Conservation (phyloP, 176 grass and related monocot species). For the Canna indica region DNA sequence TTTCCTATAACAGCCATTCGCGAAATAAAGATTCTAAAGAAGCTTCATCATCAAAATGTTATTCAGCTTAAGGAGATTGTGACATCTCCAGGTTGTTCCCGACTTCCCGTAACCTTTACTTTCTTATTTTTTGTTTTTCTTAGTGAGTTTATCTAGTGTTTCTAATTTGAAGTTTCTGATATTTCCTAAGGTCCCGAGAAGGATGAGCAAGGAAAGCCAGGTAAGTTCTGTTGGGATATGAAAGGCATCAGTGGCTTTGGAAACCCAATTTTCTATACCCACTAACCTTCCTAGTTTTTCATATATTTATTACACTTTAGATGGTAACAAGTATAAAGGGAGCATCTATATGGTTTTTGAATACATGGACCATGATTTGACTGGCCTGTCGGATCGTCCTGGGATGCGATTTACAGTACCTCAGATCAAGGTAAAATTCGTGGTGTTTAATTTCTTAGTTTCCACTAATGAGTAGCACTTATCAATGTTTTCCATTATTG, state of each 20-base stretch:
- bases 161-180: not conserved
- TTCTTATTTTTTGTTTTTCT: constrained; percentile 15
- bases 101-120: too few relatives aligned
- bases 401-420: constrained; percentile 61
- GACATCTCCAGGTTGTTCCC: constrained; percentile 64
- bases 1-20: constrained; percentile 85
- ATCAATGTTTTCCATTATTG: constrained; percentile 4
- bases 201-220: constrained; percentile 83
- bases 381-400: constrained; percentile 68
- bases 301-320: constrained; percentile 27
- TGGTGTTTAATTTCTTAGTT: constrained; percentile 5
- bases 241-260: too few relatives aligned
- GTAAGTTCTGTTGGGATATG: constrained; percentile 29
- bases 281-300: not conserved
- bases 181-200: constrained; percentile 60
- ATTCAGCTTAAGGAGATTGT: constrained; percentile 95
- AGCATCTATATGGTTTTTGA: constrained; percentile 87
- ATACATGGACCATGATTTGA: constrained; percentile 90
- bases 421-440: constrained; percentile 63
- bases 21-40: constrained; percentile 96
- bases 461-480: not conserved
- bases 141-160: constrained; percentile 12
- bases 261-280: too few relatives aligned
- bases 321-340: constrained; percentile 69
- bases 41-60: constrained; percentile 79